Evolutionary conservation across 2,329 filamentous ascomycete species (phyloP).

Genomic region (Immersiporthe knoxdaviesiana): DNA sequence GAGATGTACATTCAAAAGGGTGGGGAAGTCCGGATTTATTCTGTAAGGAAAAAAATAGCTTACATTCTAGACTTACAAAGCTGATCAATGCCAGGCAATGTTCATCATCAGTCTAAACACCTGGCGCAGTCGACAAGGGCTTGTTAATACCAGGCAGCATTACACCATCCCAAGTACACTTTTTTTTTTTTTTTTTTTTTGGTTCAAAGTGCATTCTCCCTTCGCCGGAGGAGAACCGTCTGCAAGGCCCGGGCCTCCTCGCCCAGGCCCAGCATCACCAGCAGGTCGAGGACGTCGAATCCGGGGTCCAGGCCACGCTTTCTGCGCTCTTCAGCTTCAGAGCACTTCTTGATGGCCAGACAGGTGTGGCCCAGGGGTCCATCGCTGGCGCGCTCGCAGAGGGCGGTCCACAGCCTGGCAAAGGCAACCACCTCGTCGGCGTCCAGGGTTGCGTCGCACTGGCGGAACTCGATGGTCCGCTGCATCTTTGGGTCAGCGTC

Average conservation of each 20-base stretch:
- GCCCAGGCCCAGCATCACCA: neutral
- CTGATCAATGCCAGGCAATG: no score
- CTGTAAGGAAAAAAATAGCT: no score
- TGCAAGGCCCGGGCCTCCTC: slow-evolving; percentile 4
- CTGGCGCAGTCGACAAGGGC: no score
- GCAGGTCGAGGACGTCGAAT: slow-evolving; percentile 9
- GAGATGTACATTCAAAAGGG: no score
- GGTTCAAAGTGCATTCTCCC: no score
- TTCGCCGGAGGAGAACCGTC: neutral
- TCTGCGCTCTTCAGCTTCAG: neutral
- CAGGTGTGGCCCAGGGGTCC: neutral
- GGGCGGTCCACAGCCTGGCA: neutral
- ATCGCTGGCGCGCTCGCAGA: neutral
- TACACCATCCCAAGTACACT: no score
- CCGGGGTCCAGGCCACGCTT: neutral
- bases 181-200: no score
- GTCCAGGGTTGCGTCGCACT: neutral
- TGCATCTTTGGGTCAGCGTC: no score
- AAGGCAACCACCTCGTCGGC: slow-evolving; percentile 9
- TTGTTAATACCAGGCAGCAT: no score
- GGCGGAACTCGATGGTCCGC: slow-evolving; percentile 10
- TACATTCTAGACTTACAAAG: no score
- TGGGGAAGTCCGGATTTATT: no score
- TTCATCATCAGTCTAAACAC: no score
- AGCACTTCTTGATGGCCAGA: neutral